phyloP scores from a whole-genome alignment of 164 flowering plant genomes.

The Tinospora cordifolia region DNA sequence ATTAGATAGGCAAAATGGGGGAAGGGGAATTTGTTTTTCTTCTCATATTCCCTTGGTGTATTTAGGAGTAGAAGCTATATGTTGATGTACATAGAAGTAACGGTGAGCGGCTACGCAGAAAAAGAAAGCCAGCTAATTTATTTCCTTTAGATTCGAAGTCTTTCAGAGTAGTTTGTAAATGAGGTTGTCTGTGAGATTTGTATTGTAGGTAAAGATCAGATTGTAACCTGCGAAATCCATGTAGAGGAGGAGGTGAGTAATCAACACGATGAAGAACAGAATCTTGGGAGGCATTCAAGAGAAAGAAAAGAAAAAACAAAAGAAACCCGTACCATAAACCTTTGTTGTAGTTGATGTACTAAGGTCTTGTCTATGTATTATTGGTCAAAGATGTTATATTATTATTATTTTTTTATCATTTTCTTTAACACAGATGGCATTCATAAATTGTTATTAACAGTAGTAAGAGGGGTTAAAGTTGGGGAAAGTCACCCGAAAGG shows the following conservation, averaged over 20 bases:
- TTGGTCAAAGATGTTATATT: too few relatives aligned
- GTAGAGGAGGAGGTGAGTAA: neutral
- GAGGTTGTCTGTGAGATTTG: neutral
- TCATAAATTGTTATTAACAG: too few relatives aligned
- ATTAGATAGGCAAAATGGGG: neutral
- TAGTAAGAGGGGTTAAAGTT: too few relatives aligned
- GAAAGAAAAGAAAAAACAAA: too few relatives aligned
- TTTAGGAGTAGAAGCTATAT: slow-evolving; percentile 5
- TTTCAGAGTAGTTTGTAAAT: neutral
- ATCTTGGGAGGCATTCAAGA: neutral
- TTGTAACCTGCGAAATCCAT: neutral
- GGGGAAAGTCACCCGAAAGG: too few relatives aligned
- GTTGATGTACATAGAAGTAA: slow-evolving; percentile 1
- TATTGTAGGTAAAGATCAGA: neutral
- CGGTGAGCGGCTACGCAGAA: slow-evolving; percentile 2
- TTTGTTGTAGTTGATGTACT: neutral
- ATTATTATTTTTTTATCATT: too few relatives aligned
- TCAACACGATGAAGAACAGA: neutral
- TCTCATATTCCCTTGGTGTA: neutral
- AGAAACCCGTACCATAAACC: neutral
- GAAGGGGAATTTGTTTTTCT: neutral
- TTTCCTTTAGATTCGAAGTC: neutral
- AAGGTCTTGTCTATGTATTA: too few relatives aligned
- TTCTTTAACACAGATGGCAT: too few relatives aligned
- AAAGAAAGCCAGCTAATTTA: neutral